Evolutionary conservation across 495 filamentous ascomycete species (phyloP), one percentile per base, ranked within the genome.

Genomic region (Penicilliopsis zonata): DNA sequence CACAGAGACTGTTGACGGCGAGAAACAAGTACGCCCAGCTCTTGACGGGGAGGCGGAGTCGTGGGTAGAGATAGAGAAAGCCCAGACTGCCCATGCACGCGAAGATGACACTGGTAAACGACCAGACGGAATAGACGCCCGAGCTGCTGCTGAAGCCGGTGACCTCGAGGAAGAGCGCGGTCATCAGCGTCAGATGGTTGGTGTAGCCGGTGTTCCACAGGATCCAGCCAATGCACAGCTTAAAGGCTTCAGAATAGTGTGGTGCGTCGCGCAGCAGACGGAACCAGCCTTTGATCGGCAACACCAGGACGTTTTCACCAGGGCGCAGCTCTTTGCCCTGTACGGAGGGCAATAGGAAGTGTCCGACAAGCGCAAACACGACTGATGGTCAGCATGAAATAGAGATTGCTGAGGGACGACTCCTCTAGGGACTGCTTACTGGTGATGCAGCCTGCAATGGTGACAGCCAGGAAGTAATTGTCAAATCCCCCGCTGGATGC

Each of bases 191-290:
- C n/a, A 41, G 27, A 22, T 38, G 41, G 22, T 47, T 47, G 16
- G 26, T 36, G 19, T 31, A 44, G 15, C 36, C 32, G 24, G 41
- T 47, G 20, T 47, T 45, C 43, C 43, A 47, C 14, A 47, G 41
- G 28, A 47, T 32, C 43, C 43, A 47, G 25, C 42, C 43, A 25
- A 47, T 44, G 42, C 43, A 47, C 13, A 47, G 41, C 25, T 47
- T 47, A 25, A 47, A 47, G 13, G 43, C 36, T 12, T 47, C 42
- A 1, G 43, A 37, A 22, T 47, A 47, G 7, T 36, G 32, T 4
- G 17, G 30, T 9, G 35, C 29, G 10, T 41, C 40, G 13, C 27
- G 29, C 2, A 47, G 31, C 17, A 44, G 35, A 8, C 22, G 17
- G 10, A 45, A 27, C 42, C 43, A 43, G 26, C 38, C 40, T 33